phyloP scores from a whole-genome alignment of 108 stramenopile genomes.

The Skeletonema costatum region DNA sequence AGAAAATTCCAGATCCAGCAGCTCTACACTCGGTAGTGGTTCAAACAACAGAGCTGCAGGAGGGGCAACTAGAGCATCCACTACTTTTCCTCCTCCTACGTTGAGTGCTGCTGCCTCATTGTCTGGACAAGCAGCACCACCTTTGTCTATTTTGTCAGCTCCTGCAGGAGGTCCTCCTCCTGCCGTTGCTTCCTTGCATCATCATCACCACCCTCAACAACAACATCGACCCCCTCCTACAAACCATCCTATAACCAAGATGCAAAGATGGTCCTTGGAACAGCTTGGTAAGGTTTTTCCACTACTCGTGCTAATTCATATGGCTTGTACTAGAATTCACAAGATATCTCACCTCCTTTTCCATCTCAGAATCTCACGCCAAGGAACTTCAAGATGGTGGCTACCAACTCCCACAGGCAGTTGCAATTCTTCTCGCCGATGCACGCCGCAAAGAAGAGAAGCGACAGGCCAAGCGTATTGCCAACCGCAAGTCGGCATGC shows the following conservation, averaged over 20 bases:
- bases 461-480: conserved; percentile 78
- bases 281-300: conserved; percentile 58
- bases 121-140: background rate
- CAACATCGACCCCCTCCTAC: background rate
- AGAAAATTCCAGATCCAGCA: too few species aligned
- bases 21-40: too few species aligned
- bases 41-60: too few species aligned
- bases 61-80: too few species aligned
- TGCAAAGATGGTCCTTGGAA: conserved; percentile 58
- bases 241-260: conserved; percentile 11
- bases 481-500: conserved; percentile 88
- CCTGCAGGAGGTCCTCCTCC: background rate
- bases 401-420: conserved; percentile 71
- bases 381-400: conserved; percentile 58
- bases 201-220: background rate
- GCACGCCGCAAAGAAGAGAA: conserved; percentile 78
- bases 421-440: conserved; percentile 68
- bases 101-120: too few species aligned
- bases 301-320: background rate
- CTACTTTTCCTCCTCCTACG: too few species aligned
- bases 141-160: background rate
- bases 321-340: background rate
- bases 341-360: background rate
- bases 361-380: conserved; percentile 62
- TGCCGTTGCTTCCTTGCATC: background rate